Evolutionary conservation across 352 stramenopile species (phyloP), one percentile per base, ranked within the genome.

Genomic region (Globisporangium barbulae): DNA sequence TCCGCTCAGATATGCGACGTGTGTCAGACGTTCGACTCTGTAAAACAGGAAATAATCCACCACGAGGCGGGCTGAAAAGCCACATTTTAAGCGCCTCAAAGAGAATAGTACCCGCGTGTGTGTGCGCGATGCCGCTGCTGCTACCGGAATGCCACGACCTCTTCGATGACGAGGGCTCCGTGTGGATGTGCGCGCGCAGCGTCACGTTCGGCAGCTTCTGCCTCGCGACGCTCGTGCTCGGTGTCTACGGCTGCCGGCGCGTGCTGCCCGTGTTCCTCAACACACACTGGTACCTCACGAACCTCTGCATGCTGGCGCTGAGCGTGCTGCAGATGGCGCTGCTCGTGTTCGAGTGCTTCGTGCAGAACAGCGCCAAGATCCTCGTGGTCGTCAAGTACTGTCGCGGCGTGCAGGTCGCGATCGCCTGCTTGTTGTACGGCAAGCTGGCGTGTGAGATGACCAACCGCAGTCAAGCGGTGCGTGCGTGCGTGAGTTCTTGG

Each of bases 361-460:
- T 85, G 31, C 54, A 73, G 45, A 88, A 85, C 67, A 84, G 69
- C 68, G 53, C 78, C 50, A 81, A 83, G 56, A 68, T 89, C 33
- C 77, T 91, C 47, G 78, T 91, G 48, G 65, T 83, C 25, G 67
- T 74, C 71, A 91, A 91, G 72, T 91, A 89, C 72, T 88, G 81
- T 47, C 83, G 79, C 30, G 82, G 76, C 25, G 49, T 91, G 37
- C 83, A 91, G 59, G 73, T 91, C 56, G 77, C 78, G 10, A 77
- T 86, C 12, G 88, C 83, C 35, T 91, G 83, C 44, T 66, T 89
- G 63, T 60, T 91, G 7, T 91, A 90, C 55, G 83, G 83, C 13
- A 83, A 82, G 48, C 73, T 87, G 21, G 83, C 83, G 17, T 86
- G 82, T 33, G 80, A 89, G 53, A 72, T 89, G 57, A 75, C 81